Conservation (phyloP, 2,329 filamentous ascomycete genomes). For the Mycogone perniciosa region DNA sequence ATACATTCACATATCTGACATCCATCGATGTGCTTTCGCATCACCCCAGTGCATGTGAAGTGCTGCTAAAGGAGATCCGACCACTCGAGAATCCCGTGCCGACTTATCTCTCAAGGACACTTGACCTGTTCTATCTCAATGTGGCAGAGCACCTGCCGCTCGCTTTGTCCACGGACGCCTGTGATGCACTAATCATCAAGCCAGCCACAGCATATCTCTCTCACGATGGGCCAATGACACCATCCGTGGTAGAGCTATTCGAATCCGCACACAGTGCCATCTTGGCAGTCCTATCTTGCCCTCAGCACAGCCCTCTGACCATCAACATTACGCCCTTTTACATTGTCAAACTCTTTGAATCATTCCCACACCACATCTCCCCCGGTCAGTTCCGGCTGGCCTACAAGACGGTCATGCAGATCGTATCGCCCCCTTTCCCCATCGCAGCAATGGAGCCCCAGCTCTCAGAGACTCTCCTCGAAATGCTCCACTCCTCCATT, state of each 20-base stretch:
- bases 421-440: constrained; percentile 72
- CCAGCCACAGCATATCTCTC: constrained; percentile 69
- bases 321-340: constrained; percentile 73
- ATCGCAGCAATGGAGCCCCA: constrained; percentile 67
- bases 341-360: constrained; percentile 69
- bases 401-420: constrained; percentile 76
- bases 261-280: constrained; percentile 82
- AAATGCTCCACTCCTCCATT: constrained; percentile 62
- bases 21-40: constrained; percentile 74
- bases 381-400: constrained; percentile 82
- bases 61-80: constrained; percentile 60
- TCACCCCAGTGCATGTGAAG: constrained; percentile 58
- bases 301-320: constrained; percentile 66
- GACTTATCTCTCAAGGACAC: constrained; percentile 52
- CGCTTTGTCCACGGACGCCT: constrained; percentile 57
- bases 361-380: constrained; percentile 73
- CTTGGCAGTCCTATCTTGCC: constrained; percentile 72
- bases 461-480: constrained; percentile 73
- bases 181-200: constrained; percentile 66
- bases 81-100: constrained; percentile 29
- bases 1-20: constrained; percentile 75
- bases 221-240: constrained; percentile 36
- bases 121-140: constrained; percentile 88
- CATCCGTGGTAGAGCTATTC: constrained; percentile 57
- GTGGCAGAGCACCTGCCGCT: constrained; percentile 77